Conservation (phyloP, 805 yeast species). For the Hermanozyma aechmeae region DNA sequence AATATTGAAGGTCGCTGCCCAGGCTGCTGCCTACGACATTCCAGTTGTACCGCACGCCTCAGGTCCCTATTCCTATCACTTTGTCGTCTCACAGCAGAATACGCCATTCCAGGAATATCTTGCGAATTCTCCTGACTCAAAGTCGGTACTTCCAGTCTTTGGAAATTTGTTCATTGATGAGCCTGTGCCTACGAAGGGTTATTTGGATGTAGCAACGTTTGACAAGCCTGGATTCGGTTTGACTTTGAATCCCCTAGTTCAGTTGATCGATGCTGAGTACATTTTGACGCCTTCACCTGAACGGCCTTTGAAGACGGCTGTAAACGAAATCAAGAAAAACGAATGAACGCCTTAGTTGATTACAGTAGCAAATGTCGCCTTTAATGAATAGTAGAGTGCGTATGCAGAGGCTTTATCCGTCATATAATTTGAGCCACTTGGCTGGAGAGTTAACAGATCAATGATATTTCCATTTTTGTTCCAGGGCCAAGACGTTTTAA, state of each 20-base stretch:
- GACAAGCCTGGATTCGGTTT: slow-evolving; percentile 45
- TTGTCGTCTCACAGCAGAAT: slow-evolving; percentile 39
- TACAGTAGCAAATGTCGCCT: too few species aligned
- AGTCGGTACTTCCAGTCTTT: slow-evolving; percentile 36
- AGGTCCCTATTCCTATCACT: slow-evolving; percentile 45
- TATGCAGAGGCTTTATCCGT: too few species aligned
- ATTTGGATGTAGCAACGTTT: slow-evolving; percentile 26
- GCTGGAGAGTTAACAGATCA: too few species aligned
- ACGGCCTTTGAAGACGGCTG: slow-evolving; percentile 21
- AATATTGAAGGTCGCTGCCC: slow-evolving; percentile 35
- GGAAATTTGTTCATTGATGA: slow-evolving; percentile 38
- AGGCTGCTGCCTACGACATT: slow-evolving; percentile 44
- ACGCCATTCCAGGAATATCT: slow-evolving; percentile 46
- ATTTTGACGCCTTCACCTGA: slow-evolving; percentile 32
- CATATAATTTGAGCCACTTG: too few species aligned
- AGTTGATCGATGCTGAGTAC: slow-evolving; percentile 29
- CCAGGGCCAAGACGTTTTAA: too few species aligned
- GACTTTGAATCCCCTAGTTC: slow-evolving; percentile 34
- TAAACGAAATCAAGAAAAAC: too few species aligned
- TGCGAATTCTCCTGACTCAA: slow-evolving; percentile 41
- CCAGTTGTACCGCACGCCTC: slow-evolving; percentile 47
- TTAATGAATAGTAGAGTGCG: too few species aligned
- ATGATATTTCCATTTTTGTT: too few species aligned
- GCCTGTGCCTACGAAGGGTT: slow-evolving; percentile 38
- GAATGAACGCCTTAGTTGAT: too few species aligned